Evolutionary conservation across 2,329 filamentous ascomycete genomes (phyloP).

Genomic region (Xylariales sp.): DNA sequence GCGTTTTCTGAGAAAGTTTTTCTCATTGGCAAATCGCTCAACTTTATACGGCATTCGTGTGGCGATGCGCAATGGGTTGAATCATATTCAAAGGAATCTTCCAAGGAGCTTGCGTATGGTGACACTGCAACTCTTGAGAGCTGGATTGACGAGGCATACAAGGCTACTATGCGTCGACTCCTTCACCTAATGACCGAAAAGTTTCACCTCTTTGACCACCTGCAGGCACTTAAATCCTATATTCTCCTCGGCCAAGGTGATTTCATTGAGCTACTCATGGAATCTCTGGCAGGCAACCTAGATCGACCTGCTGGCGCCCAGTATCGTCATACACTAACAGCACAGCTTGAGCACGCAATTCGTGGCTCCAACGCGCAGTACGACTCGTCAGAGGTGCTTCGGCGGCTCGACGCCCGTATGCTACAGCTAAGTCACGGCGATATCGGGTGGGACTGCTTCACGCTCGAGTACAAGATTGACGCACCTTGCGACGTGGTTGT

Average conservation of each 20-base stretch:
- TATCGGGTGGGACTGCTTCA: constrained; percentile 99
- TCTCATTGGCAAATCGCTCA: constrained; percentile 93
- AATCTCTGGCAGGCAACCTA: constrained; percentile 86
- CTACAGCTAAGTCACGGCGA: constrained; percentile 93
- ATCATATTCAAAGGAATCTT: constrained; percentile 86
- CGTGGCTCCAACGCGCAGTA: constrained; percentile 96
- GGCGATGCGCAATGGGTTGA: constrained; percentile 94
- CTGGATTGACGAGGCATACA: constrained; percentile 96
- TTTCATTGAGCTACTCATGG: constrained; percentile 96
- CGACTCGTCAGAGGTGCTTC: constrained; percentile 85
- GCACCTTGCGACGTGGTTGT: constrained; percentile 95
- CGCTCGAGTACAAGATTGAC: constrained; percentile 96
- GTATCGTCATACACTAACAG: constrained; percentile 92
- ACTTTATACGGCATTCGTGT: constrained; percentile 96
- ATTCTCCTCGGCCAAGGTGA: constrained; percentile 92
- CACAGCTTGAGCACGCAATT: constrained; percentile 96
- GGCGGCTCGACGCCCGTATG: constrained; percentile 95
- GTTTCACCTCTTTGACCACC: constrained; percentile 90
- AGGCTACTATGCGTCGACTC: constrained; percentile 92
- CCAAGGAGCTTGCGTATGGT: constrained; percentile 86
- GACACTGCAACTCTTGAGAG: constrained; percentile 87
- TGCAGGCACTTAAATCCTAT: constrained; percentile 90
- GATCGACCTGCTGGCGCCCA: constrained; percentile 95
- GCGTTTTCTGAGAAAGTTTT: constrained; percentile 97
- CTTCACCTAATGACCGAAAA: constrained; percentile 93